These are phyloP conservation scores for Tulasnella sp. DNA, from an alignment of 768 basidiomycete species.

Conservation along the genomic window DNA sequence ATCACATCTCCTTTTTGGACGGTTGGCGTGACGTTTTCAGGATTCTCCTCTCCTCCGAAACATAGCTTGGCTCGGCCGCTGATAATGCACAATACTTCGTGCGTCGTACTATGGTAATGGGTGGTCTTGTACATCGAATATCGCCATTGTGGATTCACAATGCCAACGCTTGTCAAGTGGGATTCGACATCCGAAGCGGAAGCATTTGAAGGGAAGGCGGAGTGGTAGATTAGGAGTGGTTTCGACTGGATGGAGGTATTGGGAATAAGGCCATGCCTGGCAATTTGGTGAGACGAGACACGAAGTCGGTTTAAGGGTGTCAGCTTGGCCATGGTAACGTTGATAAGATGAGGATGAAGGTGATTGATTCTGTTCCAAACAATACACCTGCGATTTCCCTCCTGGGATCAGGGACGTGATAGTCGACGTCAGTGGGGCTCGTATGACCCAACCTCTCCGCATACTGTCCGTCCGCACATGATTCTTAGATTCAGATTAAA, in stretches of 20 bases:
- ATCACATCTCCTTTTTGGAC: conserved; percentile 42
- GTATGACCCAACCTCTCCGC: not conserved
- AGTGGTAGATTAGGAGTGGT: conserved; percentile 42
- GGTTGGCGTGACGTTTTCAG: conserved; percentile 35
- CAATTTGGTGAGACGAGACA: conserved; percentile 37
- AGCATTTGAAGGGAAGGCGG: conserved; percentile 33
- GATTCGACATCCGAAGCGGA: conserved; percentile 36
- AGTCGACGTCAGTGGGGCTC: not conserved
- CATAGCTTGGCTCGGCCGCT: conserved; percentile 39
- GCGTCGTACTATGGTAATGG: conserved; percentile 45
- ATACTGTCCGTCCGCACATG: not conserved
- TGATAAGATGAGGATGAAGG: not conserved
- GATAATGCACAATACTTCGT: conserved; percentile 42
- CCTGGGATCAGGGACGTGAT: not conserved
- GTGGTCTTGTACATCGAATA: conserved; percentile 43
- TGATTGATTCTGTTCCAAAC: not conserved
- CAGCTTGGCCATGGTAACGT: conserved; percentile 28
- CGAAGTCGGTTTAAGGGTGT: conserved; percentile 34
- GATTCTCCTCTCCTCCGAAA: conserved; percentile 43
- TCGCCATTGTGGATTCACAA: conserved; percentile 42
- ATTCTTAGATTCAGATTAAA: not conserved
- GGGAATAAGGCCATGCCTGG: conserved; percentile 37
- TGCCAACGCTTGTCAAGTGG: conserved; percentile 38
- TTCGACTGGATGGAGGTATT: conserved; percentile 39
- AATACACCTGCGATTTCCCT: not conserved